Evolutionary conservation across 2,329 filamentous ascomycete genomes (phyloP).

Genomic region (Aspergillus udagawae): DNA sequence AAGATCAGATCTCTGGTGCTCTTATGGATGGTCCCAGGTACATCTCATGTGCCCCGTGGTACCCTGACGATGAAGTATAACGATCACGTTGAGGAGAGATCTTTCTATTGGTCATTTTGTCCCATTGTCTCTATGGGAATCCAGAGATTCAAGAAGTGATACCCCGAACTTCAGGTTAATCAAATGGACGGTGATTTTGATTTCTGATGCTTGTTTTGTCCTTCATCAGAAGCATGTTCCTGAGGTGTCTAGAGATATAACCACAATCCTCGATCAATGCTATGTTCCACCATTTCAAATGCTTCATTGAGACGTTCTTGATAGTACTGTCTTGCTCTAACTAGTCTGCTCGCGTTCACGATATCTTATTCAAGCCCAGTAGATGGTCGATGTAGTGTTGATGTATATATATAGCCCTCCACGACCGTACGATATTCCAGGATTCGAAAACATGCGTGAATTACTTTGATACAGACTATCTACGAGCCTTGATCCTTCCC

Average conservation of each 20-base stretch:
- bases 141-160: neutral
- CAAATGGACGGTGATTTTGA: neutral
- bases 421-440: neutral
- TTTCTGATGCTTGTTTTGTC: neutral
- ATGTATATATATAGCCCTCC: neutral
- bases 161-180: neutral
- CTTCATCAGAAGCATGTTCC: neutral
- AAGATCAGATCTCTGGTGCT: neutral
- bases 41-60: neutral
- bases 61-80: neutral
- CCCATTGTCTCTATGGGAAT: neutral
- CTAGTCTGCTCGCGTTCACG: too few species aligned
- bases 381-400: too few species aligned
- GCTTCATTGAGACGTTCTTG: too few species aligned
- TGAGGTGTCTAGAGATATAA: neutral
- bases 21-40: neutral
- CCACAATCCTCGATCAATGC: too few species aligned
- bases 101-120: neutral
- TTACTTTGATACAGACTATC: too few species aligned
- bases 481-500: neutral
- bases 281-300: too few species aligned
- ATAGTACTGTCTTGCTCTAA: too few species aligned
- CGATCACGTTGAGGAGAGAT: neutral
- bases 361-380: too few species aligned
- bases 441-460: neutral